A percentile compares a stretch with the other conserved stretches of the same genome.
Evolutionary conservation across 805 yeast genomes (phyloP).

Genomic region (Lachancea sp.): DNA sequence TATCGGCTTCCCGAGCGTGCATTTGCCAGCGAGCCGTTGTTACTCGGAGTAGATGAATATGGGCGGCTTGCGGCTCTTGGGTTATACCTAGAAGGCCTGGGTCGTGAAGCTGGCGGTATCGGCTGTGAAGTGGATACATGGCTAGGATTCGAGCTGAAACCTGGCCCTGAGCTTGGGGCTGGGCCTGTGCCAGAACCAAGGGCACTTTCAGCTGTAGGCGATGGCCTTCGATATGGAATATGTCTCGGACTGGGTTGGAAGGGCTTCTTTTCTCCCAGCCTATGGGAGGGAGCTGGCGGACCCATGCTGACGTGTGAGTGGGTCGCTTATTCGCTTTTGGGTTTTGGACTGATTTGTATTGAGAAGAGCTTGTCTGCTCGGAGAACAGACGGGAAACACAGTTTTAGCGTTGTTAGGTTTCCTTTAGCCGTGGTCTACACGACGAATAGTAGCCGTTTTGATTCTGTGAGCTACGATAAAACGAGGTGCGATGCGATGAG

Average conservation of each 20-base stretch:
- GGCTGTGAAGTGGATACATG: no score
- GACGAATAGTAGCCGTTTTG: no score
- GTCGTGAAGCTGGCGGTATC: background rate
- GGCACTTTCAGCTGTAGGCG: background rate
- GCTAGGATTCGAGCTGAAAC: no score
- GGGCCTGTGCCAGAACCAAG: background rate
- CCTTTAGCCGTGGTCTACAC: no score
- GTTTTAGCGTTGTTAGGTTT: no score
- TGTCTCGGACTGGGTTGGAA: conserved; percentile 28
- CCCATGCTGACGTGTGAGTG: conserved; percentile 2
- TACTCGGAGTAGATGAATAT: conserved; percentile 2
- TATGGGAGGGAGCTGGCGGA: conserved; percentile 8
- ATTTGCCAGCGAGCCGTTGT: conserved; percentile 1
- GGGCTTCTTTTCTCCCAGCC: conserved; percentile 26
- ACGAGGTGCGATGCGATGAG: no score
- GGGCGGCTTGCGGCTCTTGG: conserved; percentile 22
- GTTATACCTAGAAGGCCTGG: conserved; percentile 26
- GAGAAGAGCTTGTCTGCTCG: no score
- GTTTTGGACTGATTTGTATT: no score
- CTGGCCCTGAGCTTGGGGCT: background rate
- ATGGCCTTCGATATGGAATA: conserved; percentile 4
- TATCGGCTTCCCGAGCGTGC: conserved; percentile 23
- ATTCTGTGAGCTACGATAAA: no score
- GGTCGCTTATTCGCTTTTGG: background rate
- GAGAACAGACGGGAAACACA: no score